Evolutionary conservation across 139 green algal species (phyloP).

Genomic region (Chlorella sp.): DNA sequence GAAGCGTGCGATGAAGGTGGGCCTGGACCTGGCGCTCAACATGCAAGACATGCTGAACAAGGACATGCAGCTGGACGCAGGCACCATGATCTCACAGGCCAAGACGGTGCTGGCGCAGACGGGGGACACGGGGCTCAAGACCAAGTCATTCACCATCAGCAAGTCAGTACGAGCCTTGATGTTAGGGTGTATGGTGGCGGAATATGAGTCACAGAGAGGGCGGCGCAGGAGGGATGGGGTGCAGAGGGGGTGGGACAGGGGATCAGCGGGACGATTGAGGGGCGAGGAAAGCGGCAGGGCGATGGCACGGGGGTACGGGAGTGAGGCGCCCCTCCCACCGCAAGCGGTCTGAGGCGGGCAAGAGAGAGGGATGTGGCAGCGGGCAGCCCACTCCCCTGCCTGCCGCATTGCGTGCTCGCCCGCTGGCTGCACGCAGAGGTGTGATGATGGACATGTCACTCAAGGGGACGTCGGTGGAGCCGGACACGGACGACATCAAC

Average conservation of each 20-base stretch:
- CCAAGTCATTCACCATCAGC: conserved; percentile 38
- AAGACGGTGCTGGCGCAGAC: conserved; percentile 21
- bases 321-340: too few species aligned
- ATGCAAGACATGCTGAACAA: conserved; percentile 44
- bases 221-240: too few species aligned
- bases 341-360: too few species aligned
- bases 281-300: too few species aligned
- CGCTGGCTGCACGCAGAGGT: conserved; percentile 40
- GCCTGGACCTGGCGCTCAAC: conserved; percentile 45
- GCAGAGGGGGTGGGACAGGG: too few species aligned
- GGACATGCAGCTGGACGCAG: conserved; percentile 24
- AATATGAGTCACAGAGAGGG: too few species aligned
- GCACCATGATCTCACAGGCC: too few species aligned
- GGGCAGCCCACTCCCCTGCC: too few species aligned
- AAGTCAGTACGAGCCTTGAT: conserved; percentile 29
- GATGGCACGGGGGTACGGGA: too few species aligned
- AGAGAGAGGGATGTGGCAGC: too few species aligned
- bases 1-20: conserved; percentile 47
- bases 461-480: conserved; percentile 45
- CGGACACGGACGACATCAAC: conserved; percentile 42
- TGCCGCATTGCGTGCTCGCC: too few species aligned
- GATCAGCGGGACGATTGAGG: too few species aligned
- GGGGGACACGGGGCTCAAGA: conserved; percentile 16
- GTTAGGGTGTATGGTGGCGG: background rate
- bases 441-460: conserved; percentile 48